Conservation (phyloP, 345 rosid genomes). For the Rhodamnia argentea region DNA sequence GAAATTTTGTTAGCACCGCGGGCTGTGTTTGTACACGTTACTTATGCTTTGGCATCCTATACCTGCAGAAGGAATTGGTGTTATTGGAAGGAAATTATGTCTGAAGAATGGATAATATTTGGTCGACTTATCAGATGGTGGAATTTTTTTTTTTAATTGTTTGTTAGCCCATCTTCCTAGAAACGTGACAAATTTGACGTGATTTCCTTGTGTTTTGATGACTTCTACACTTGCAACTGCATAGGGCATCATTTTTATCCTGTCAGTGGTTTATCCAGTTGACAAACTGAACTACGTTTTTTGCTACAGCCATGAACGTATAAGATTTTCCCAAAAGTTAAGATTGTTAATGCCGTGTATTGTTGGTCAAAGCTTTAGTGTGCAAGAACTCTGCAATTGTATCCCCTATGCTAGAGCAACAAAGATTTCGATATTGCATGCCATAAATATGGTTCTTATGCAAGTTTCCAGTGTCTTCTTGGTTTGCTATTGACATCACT, state of each 20-base stretch:
- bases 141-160: neutral
- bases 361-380: neutral
- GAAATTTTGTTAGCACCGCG: neutral
- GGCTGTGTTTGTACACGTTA: neutral
- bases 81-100: neutral
- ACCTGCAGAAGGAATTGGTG: neutral
- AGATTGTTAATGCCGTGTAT: neutral
- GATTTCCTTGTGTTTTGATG: neutral
- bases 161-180: neutral
- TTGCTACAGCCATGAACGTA: neutral
- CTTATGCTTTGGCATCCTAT: neutral
- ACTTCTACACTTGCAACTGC: neutral
- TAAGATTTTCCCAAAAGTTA: neutral
- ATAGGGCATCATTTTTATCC: neutral
- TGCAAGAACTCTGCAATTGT: neutral
- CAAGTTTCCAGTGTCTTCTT: neutral
- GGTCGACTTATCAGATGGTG: neutral
- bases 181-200: neutral
- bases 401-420: neutral
- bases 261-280: neutral
- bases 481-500: neutral
- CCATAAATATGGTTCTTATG: neutral
- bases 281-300: neutral
- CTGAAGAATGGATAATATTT: neutral
- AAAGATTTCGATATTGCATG: neutral